phyloP scores from a whole-genome alignment of 805 yeast genomes.

The Groenewaldozyma salmanticensis region DNA sequence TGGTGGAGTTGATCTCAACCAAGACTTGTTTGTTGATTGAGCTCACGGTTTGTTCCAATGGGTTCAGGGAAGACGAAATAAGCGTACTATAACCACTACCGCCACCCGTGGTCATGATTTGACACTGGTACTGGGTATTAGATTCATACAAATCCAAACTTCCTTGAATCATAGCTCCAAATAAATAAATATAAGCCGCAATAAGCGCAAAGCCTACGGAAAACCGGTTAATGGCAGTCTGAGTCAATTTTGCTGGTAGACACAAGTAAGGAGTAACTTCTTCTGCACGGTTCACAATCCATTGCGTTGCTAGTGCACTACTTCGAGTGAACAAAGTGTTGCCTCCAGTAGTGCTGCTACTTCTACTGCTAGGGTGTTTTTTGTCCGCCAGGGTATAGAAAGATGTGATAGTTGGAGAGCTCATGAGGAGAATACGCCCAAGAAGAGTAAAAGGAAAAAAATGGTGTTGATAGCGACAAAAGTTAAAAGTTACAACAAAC shows the following conservation, averaged over 20 bases:
- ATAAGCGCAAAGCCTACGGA: constrained; percentile 10
- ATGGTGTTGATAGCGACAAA: too few species aligned
- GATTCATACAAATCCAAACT: constrained; percentile 1
- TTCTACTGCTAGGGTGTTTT: too few species aligned
- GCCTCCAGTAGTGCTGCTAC: too few species aligned
- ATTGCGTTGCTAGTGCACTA: background rate
- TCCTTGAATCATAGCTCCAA: background rate
- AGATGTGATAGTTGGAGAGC: constrained; percentile 12
- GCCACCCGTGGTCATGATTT: background rate
- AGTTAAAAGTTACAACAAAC: too few species aligned
- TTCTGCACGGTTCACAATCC: constrained; percentile 8
- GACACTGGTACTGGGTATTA: background rate
- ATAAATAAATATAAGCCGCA: constrained; percentile 8
- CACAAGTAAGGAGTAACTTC: constrained; percentile 15
- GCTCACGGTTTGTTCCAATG: background rate
- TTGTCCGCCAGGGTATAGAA: constrained; percentile 16
- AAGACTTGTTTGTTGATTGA: background rate
- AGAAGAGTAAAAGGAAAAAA: too few species aligned
- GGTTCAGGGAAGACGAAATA: background rate
- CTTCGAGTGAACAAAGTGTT: background rate
- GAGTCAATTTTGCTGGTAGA: constrained; percentile 13
- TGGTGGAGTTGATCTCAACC: background rate
- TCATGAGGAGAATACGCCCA: too few species aligned
- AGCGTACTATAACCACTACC: too few species aligned
- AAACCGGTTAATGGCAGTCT: constrained; percentile 11